Evolutionary conservation across 371 early-diverging fungal genomes (phyloP).

Genomic region (Coemansia sp.): DNA sequence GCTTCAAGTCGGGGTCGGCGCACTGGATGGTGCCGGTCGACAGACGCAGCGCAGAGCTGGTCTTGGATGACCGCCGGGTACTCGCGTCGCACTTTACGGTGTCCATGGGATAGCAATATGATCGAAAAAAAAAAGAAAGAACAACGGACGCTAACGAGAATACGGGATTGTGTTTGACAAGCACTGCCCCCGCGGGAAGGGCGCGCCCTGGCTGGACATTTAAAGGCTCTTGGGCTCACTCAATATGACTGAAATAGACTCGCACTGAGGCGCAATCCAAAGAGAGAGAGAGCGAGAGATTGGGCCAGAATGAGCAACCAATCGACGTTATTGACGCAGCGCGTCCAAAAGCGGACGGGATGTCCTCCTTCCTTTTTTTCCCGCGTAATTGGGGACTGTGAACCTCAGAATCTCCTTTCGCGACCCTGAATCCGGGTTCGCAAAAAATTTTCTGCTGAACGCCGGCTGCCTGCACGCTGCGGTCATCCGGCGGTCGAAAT

Average conservation of each 20-base stretch:
- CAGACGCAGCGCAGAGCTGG: slow-evolving; percentile 2
- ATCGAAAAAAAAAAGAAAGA: background rate
- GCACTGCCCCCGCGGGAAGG: no score
- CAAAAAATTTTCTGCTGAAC: no score
- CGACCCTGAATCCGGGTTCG: no score
- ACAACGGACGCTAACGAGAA: no score
- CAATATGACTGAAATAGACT: no score
- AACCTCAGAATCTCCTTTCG: no score
- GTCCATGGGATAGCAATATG: background rate
- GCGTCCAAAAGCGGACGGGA: background rate
- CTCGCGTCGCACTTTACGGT: background rate
- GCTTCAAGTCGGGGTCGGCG: slow-evolving; percentile 43
- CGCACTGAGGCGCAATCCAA: background rate
- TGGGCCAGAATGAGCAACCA: background rate
- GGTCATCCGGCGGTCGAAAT: no score
- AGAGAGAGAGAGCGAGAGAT: background rate
- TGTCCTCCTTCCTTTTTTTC: background rate
- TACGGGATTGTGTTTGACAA: no score
- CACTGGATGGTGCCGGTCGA: slow-evolving; percentile 31
- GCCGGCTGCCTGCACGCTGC: no score
- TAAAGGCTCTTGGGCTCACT: background rate
- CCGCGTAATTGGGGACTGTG: background rate
- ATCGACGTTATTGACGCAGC: slow-evolving; percentile 1
- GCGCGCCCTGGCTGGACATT: background rate
- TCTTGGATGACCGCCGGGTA: background rate